phyloP scores from a whole-genome alignment of 352 stramenopile genomes.

The Phytophthora ramorum region DNA sequence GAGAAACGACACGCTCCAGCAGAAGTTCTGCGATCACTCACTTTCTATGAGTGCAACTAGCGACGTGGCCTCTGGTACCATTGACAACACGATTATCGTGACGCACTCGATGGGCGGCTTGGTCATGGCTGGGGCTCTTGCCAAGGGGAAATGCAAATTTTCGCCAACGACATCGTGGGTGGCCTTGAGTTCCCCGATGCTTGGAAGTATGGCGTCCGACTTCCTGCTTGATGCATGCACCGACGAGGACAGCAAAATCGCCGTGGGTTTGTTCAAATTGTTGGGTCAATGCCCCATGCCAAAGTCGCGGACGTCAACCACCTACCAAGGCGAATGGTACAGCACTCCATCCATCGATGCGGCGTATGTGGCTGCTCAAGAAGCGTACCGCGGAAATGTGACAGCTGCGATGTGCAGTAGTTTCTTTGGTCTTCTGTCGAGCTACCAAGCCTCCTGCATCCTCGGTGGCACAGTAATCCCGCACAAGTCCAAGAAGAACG shows the following conservation, averaged over 20 bases:
- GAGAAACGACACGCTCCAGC: constrained; percentile 46
- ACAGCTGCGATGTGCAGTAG: constrained; percentile 45
- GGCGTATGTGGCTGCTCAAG: no score
- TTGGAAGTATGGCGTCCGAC: constrained; percentile 49
- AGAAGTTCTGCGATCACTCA: constrained; percentile 41
- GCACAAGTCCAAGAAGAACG: constrained; percentile 7
- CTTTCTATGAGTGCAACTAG: constrained; percentile 35
- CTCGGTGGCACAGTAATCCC: constrained; percentile 20
- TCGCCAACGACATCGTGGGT: constrained; percentile 32
- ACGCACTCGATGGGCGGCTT: constrained; percentile 54
- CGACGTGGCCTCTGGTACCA: constrained; percentile 3
- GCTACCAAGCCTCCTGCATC: constrained; percentile 23
- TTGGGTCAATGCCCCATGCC: constrained; percentile 44
- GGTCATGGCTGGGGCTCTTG: constrained; percentile 24
- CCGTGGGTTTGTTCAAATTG: constrained; percentile 24
- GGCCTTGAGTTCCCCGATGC: constrained; percentile 38
- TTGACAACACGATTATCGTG: constrained; percentile 10
- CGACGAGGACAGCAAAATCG: constrained; percentile 14
- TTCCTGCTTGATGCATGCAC: constrained; percentile 39
- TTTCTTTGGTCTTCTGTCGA: constrained; percentile 40
- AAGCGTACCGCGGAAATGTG: constrained; percentile 23
- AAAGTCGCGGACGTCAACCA: constrained; percentile 26
- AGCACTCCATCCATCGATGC: no score
- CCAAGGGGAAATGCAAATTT: constrained; percentile 25
- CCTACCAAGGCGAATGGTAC: constrained; percentile 16